Evolutionary conservation across 257 asterid species (phyloP), one percentile per base, ranked within the genome.

Genomic region (Penstemon newberryi): DNA sequence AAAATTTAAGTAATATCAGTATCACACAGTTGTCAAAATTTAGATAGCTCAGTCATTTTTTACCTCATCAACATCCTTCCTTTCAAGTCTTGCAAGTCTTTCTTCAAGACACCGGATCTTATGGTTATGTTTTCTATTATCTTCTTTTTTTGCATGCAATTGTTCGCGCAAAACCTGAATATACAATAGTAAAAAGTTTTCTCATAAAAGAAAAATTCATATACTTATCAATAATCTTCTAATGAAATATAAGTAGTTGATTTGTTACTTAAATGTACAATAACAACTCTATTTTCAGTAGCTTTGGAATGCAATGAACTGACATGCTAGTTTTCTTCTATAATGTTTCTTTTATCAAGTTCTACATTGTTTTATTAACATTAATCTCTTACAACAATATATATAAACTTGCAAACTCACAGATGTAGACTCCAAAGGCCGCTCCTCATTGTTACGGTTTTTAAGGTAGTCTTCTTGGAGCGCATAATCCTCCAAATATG

Each of bases 381-480:
- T 25, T 25, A 25, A 25, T 25, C 0, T 25, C 33, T 25, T 25
- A 25, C 33, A 25, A 25, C 7, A 45, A 6, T 10, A 45, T 13
- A 25, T 15, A 74, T 15, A 55, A 55, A 50, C 18, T 44, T 33
- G 52, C 41, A 37, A 36, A 84, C 94, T 79, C 75, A 92, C 98
- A 74, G 86, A 88, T 80, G 73, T 79, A 56, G 79, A 67, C 54
- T 92, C 96, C 71, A 70, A 76, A 74, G 85, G 77, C 57, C 89
- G 91, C 72, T 85, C 87, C 83, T 86, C 98, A 77, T 76, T 77
- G 64, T 25, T 49, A 11, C 98, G 91, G 71, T 96, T 92, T 81
- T 89, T 92, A 54, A 96, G 89, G 81, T 92, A 92, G 53, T 96
- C 86, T 15, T 96, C 92, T 40, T 87, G 70, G 96, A 92, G 87